Evolutionary conservation across 352 stramenopile species (phyloP).

Genomic region (Pythium aristosporum): DNA sequence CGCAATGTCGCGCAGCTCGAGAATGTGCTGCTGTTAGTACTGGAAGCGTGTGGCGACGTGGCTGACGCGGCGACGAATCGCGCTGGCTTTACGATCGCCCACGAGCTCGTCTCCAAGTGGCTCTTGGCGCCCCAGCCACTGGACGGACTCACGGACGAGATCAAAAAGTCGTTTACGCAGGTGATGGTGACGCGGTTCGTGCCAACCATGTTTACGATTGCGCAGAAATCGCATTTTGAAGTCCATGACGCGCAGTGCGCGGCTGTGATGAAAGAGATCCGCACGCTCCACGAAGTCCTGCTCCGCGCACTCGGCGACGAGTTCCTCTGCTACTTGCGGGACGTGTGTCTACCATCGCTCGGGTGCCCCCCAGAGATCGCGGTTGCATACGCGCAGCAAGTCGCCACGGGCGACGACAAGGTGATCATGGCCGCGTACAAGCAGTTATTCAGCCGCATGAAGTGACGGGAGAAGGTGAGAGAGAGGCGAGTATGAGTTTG

Average conservation of each 20-base stretch:
- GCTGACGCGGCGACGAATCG: conserved; percentile 75
- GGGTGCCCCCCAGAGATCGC: conserved; percentile 61
- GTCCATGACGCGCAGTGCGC: conserved; percentile 66
- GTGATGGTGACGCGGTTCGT: conserved; percentile 71
- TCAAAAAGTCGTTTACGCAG: conserved; percentile 51
- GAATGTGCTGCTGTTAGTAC: conserved; percentile 60
- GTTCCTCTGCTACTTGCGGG: conserved; percentile 61
- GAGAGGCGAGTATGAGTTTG: neutral
- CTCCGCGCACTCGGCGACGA: conserved; percentile 52
- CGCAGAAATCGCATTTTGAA: conserved; percentile 68
- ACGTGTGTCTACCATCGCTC: conserved; percentile 60
- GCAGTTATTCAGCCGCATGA: conserved; percentile 55
- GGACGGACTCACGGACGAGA: conserved; percentile 33
- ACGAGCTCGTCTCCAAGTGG: conserved; percentile 68
- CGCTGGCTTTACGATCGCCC: conserved; percentile 69
- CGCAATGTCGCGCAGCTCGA: conserved; percentile 69
- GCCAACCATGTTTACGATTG: conserved; percentile 67
- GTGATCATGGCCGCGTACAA: conserved; percentile 68
- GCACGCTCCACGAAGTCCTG: conserved; percentile 64
- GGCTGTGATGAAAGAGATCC: conserved; percentile 73
- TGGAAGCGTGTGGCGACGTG: conserved; percentile 68
- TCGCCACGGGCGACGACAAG: conserved; percentile 63
- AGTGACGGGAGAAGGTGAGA: conserved; percentile 9
- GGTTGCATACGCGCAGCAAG: conserved; percentile 54
- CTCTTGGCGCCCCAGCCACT: conserved; percentile 33